Evolutionary conservation across 495 filamentous ascomycete genomes (phyloP).

Genomic region (Arthonia radiata): DNA sequence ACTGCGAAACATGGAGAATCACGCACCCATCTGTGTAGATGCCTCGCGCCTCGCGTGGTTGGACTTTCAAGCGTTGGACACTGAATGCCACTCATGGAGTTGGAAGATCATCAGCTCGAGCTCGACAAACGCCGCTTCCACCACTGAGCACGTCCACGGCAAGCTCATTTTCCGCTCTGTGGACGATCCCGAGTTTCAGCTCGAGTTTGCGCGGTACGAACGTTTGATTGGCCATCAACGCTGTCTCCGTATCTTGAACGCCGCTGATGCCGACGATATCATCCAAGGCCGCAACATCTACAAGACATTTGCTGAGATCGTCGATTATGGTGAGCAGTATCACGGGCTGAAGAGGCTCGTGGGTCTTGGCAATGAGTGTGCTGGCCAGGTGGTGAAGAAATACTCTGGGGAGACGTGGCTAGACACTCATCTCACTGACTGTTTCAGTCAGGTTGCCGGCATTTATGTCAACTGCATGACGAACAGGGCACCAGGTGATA

Average conservation of each 20-base stretch:
- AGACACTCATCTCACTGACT: slow-evolving; percentile 15
- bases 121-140: slow-evolving; percentile 1
- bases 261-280: slow-evolving; percentile 19
- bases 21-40: slow-evolving; percentile 19
- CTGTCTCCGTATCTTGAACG: slow-evolving; percentile 17
- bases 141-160: slow-evolving; percentile 11
- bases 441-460: slow-evolving; percentile 25
- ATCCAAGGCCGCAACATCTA: slow-evolving; percentile 26
- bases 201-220: slow-evolving; percentile 20
- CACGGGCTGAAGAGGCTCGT: slow-evolving; percentile 23
- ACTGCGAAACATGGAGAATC: slow-evolving; percentile 16
- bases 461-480: slow-evolving; percentile 31
- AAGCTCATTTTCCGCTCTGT: slow-evolving; percentile 11
- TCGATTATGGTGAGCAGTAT: slow-evolving; percentile 22
- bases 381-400: slow-evolving; percentile 19
- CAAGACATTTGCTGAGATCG: slow-evolving; percentile 18
- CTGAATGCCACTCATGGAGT: slow-evolving; percentile 8
- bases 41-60: slow-evolving; percentile 16
- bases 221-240: slow-evolving; percentile 17
- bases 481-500: slow-evolving; percentile 13
- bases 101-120: slow-evolving; percentile 9
- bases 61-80: slow-evolving; percentile 8
- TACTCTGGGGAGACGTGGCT: slow-evolving; percentile 16
- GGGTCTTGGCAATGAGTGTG: slow-evolving; percentile 17
- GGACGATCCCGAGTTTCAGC: slow-evolving; percentile 8